These are phyloP conservation scores for Nicotiana sylvestris DNA, from an alignment of 257 asterid genomes.

Conservation along the genomic window DNA sequence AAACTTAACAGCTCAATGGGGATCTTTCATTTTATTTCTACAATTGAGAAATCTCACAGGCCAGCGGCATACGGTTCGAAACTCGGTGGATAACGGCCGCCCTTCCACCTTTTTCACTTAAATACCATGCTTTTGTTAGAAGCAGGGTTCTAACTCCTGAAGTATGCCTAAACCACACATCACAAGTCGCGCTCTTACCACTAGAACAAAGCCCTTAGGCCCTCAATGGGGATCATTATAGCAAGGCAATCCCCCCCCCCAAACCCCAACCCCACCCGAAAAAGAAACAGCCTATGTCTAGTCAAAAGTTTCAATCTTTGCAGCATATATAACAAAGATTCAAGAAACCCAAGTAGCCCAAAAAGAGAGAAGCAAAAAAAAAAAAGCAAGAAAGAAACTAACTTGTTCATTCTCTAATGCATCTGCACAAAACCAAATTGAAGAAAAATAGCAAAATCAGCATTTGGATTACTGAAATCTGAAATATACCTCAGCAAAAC, in stretches of 20 bases:
- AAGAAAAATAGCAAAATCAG: not conserved
- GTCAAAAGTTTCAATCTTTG: not conserved
- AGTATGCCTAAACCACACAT: not conserved
- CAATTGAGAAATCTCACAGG: not conserved
- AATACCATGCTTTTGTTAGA: not conserved
- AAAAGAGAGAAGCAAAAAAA: not conserved
- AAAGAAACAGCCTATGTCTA: not conserved
- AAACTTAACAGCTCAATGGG: slow-evolving; percentile 2
- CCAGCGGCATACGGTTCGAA: not conserved
- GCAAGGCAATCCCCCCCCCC: not conserved
- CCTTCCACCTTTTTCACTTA: not conserved
- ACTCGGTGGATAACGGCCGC: not conserved
- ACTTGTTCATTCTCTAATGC: not conserved
- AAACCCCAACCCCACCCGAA: no score
- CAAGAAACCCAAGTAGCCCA: not conserved
- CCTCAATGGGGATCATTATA: not conserved
- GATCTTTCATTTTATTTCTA: not conserved
- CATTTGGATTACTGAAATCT: not conserved
- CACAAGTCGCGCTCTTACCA: not conserved
- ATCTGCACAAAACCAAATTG: not conserved
- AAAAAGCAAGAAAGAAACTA: no score
- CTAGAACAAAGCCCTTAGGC: not conserved
- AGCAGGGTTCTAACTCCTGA: not conserved
- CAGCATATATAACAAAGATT: not conserved
- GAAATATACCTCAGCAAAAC: slow-evolving; percentile 72